Conservation (phyloP, 1,284 basidiomycete genomes). For the Golubevia pallescens region DNA sequence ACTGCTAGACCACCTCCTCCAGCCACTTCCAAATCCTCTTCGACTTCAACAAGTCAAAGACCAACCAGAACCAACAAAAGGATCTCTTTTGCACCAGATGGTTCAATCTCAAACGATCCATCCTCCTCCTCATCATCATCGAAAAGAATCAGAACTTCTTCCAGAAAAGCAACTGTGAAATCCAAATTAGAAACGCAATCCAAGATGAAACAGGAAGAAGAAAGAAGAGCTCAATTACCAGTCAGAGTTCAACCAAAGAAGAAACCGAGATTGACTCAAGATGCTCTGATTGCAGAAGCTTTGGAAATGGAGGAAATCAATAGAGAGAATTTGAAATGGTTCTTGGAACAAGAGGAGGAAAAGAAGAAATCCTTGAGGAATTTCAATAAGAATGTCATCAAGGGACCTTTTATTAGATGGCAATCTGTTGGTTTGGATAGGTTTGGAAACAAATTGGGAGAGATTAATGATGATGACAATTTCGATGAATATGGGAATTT, state of each 20-base stretch:
- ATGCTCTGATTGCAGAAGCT: conserved; percentile 53
- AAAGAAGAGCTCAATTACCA: conserved; percentile 27
- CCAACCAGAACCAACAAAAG: not conserved
- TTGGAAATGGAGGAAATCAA: conserved; percentile 58
- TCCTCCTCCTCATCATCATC: not conserved
- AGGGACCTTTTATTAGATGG: conserved; percentile 53
- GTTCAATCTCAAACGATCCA: not conserved
- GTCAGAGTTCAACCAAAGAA: conserved; percentile 11
- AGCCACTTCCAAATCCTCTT: not conserved
- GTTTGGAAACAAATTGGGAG: not conserved
- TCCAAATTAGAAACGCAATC: conserved; percentile 32
- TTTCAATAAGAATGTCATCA: conserved; percentile 31
- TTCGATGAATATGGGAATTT: conserved; percentile 8
- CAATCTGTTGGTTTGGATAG: conserved; percentile 35
- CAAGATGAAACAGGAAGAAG: conserved; percentile 28
- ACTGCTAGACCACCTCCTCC: not conserved
- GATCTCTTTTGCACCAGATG: not conserved
- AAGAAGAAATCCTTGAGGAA: conserved; percentile 38
- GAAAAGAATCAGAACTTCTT: conserved; percentile 18
- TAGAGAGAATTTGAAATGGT: conserved; percentile 36
- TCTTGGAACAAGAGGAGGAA: conserved; percentile 54
- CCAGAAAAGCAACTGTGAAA: conserved; percentile 36
- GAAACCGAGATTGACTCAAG: conserved; percentile 45
- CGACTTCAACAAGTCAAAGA: not conserved
- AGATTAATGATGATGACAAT: conserved; percentile 12